phyloP scores from a whole-genome alignment of 2,329 filamentous ascomycete species.

The Seiridium unicorne region DNA sequence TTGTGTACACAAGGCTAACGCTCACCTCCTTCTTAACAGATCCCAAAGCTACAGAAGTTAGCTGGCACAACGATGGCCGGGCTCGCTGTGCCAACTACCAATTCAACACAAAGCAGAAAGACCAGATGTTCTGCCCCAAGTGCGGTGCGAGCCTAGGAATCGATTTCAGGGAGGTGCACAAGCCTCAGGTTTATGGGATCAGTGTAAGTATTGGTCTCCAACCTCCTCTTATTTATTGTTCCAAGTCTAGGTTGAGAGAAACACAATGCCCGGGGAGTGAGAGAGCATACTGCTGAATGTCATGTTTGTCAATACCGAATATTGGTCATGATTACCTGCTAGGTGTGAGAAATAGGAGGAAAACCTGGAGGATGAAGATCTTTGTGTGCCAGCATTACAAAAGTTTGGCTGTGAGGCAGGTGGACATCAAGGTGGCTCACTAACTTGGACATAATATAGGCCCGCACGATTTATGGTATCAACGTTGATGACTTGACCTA shows the following conservation, averaged over 20 bases:
- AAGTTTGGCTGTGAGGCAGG: too few species aligned
- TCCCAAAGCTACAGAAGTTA: slow-evolving; percentile 35
- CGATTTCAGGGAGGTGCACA: slow-evolving; percentile 34
- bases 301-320: neutral
- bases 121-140: slow-evolving; percentile 47
- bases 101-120: slow-evolving; percentile 46
- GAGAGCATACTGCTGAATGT: neutral
- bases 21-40: slow-evolving; percentile 24
- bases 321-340: neutral
- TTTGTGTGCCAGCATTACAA: neutral
- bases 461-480: slow-evolving; percentile 38
- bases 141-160: slow-evolving; percentile 47
- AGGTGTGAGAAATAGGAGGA: neutral
- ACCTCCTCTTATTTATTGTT: neutral
- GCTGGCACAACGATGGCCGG: slow-evolving; percentile 40
- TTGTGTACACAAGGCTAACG: too few species aligned
- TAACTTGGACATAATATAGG: slow-evolving; percentile 22
- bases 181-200: slow-evolving; percentile 37
- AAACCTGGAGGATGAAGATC: neutral
- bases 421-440: neutral
- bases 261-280: too few species aligned
- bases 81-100: slow-evolving; percentile 33
- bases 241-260: neutral
- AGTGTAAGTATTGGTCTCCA: slow-evolving; percentile 32
- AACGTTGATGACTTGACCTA: slow-evolving; percentile 37